These are phyloP conservation scores for Volvox reticuliferus DNA, from an alignment of 139 green algal species.

Conservation along the genomic window DNA sequence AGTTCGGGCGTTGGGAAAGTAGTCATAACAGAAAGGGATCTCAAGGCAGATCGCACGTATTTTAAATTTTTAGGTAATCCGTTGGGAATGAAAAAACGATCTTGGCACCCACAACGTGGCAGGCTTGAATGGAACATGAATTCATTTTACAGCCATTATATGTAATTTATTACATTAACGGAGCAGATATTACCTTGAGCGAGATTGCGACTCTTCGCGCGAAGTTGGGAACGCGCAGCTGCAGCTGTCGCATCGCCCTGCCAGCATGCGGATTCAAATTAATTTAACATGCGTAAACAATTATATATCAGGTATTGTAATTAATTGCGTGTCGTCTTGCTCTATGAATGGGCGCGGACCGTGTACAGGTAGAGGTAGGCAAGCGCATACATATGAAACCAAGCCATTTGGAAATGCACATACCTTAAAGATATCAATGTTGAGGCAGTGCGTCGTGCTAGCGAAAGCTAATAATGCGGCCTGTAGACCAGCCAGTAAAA, in stretches of 20 bases:
- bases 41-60: background rate
- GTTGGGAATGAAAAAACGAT: background rate
- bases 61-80: background rate
- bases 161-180: too few species aligned
- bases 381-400: background rate
- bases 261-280: background rate
- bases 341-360: background rate
- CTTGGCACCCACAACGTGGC: background rate
- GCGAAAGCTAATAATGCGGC: background rate
- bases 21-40: background rate
- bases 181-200: background rate
- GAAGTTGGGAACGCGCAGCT: background rate
- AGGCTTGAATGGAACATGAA: background rate
- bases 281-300: background rate
- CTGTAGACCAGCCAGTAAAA: background rate
- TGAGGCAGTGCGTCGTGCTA: background rate
- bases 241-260: constrained; percentile 16
- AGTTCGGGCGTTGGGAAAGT: background rate
- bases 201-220: background rate
- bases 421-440: constrained; percentile 6
- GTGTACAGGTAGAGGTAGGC: background rate
- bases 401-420: background rate
- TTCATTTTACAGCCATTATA: too few species aligned
- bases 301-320: background rate
- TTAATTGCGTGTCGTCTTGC: background rate